Conservation (phyloP, 495 filamentous ascomycete species). For the Sordaria brevicollis region DNA sequence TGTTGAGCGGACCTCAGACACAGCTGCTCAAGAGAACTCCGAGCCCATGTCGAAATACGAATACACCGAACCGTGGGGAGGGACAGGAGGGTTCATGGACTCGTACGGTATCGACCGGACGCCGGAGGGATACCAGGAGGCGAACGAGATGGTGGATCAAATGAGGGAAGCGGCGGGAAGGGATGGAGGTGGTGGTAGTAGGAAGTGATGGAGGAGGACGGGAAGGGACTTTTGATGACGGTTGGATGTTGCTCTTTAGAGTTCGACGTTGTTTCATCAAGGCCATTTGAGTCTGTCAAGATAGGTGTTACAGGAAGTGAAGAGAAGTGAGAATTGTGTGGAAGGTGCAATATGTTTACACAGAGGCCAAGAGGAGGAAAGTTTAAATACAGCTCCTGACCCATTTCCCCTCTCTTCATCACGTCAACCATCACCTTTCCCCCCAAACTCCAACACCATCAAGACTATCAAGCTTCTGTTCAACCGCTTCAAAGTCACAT, state of each 20-base stretch:
- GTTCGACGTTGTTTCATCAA: too few relatives aligned
- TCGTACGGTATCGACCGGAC: background rate
- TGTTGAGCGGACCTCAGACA: too few relatives aligned
- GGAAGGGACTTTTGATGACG: too few relatives aligned
- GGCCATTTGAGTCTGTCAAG: too few relatives aligned
- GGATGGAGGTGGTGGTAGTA: background rate
- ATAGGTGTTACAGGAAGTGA: background rate
- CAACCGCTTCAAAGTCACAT: background rate
- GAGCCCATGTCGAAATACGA: background rate
- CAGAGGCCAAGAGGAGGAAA: background rate
- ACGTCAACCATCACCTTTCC: background rate
- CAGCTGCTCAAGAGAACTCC: too few relatives aligned
- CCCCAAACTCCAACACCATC: background rate
- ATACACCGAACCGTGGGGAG: background rate
- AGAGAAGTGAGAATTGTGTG: background rate
- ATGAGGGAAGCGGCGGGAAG: background rate
- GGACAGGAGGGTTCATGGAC: background rate
- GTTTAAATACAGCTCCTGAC: background rate
- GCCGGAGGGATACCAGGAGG: background rate
- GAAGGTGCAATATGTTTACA: background rate
- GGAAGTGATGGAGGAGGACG: background rate
- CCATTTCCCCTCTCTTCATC: background rate
- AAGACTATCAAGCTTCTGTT: background rate
- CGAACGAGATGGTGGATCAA: background rate
- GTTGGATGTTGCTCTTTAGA: too few relatives aligned